phyloP scores from a whole-genome alignment of 495 filamentous ascomycete species.

The Aspergillus sclerotioniger region DNA sequence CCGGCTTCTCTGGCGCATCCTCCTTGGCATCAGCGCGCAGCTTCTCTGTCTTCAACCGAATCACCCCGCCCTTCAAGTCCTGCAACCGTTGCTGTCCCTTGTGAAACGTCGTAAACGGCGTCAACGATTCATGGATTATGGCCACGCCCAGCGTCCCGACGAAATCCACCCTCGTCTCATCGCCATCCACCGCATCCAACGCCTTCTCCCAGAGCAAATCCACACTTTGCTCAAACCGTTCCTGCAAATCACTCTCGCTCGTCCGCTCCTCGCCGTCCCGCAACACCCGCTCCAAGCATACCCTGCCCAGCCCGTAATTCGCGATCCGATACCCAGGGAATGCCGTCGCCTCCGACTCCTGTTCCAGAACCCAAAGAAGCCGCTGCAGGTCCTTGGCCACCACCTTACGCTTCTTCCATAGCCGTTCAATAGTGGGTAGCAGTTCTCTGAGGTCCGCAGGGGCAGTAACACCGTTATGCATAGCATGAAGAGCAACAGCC shows the following conservation, averaged over 20 bases:
- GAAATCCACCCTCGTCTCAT: constrained; percentile 24
- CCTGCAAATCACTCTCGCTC: constrained; percentile 34
- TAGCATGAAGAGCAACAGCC: constrained; percentile 39
- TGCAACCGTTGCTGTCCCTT: constrained; percentile 49
- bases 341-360: constrained; percentile 21
- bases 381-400: constrained; percentile 43
- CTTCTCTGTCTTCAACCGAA: constrained; percentile 40
- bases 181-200: constrained; percentile 27
- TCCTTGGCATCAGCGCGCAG: constrained; percentile 23
- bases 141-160: constrained; percentile 35
- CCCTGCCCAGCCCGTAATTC: constrained; percentile 44
- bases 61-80: constrained; percentile 43
- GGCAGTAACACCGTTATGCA: constrained; percentile 37
- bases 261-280: constrained; percentile 19
- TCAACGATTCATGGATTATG: constrained; percentile 41
- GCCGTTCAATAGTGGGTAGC: constrained; percentile 36
- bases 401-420: constrained; percentile 52
- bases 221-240: constrained; percentile 37
- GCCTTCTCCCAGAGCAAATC: constrained; percentile 42
- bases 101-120: constrained; percentile 40
- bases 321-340: constrained; percentile 34
- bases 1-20: constrained; percentile 18
- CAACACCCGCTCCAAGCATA: constrained; percentile 32
- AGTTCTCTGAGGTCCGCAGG: constrained; percentile 44
- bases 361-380: constrained; percentile 41